Conservation (phyloP, 352 stramenopile genomes). For the Halophytophthora polymorphica region DNA sequence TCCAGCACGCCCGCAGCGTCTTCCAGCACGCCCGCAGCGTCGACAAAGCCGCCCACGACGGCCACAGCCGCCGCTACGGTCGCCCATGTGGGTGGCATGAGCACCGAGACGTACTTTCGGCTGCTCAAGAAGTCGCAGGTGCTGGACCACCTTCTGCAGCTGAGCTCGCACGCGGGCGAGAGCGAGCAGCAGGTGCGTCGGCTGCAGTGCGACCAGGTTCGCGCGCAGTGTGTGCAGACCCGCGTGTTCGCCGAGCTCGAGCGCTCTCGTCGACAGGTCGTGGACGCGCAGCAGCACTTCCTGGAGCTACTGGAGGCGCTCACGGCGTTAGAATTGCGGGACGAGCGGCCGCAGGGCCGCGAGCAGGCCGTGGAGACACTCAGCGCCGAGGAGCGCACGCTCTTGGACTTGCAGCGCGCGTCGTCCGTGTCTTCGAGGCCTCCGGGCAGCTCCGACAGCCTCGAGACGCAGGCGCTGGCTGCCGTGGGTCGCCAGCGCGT, state of each 20-base stretch:
- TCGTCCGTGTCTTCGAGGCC: slow-evolving; percentile 10
- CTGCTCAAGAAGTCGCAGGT: slow-evolving; percentile 69
- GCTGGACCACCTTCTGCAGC: slow-evolving; percentile 44
- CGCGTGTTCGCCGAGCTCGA: slow-evolving; percentile 53
- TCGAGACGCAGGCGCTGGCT: slow-evolving; percentile 42
- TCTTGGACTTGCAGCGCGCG: slow-evolving; percentile 44
- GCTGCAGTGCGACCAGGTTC: slow-evolving; percentile 44
- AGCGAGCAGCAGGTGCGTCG: slow-evolving; percentile 42
- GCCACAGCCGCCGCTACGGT: slow-evolving; percentile 4
- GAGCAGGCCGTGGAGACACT: slow-evolving; percentile 3
- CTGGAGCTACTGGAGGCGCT: slow-evolving; percentile 49
- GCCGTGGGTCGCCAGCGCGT: slow-evolving; percentile 38
- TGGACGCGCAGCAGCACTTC: slow-evolving; percentile 49
- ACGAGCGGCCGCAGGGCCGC: slow-evolving; percentile 30
- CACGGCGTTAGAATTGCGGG: slow-evolving; percentile 36
- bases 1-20: slow-evolving; percentile 4
- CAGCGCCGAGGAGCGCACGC: slow-evolving; percentile 40
- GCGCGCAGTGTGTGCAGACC: slow-evolving; percentile 46
- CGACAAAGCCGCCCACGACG: slow-evolving; percentile 1
- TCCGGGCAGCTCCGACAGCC: not conserved
- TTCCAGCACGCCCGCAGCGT: slow-evolving; percentile 5
- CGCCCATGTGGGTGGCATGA: slow-evolving; percentile 29
- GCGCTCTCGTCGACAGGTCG: slow-evolving; percentile 43
- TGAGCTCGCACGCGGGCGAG: slow-evolving; percentile 36
- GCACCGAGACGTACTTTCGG: slow-evolving; percentile 56